These are phyloP conservation scores for Pilobolus umbonatus DNA, from an alignment of 192 early-diverging fungal species.

Conservation along the genomic window DNA sequence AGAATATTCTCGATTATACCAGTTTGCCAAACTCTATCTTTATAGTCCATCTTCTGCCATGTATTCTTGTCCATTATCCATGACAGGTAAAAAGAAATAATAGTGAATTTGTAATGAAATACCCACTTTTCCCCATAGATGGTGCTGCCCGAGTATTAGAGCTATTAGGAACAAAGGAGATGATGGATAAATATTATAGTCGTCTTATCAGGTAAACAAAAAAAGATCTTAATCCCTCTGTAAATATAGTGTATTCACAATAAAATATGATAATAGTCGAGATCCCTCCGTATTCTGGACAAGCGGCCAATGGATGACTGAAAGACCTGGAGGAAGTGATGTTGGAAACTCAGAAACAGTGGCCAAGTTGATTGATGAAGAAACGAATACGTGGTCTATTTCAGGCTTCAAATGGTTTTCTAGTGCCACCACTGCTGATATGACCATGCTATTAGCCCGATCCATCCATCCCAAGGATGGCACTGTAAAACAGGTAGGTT, in stretches of 20 bases:
- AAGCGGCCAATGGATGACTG: slow-evolving; percentile 77
- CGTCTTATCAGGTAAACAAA: slow-evolving; percentile 41
- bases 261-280: slow-evolving; percentile 29
- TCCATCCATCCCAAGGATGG: slow-evolving; percentile 42
- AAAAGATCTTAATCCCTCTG: neutral
- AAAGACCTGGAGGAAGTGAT: slow-evolving; percentile 65
- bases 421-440: slow-evolving; percentile 64
- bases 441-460: slow-evolving; percentile 63
- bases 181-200: slow-evolving; percentile 43
- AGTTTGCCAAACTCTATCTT: slow-evolving; percentile 66
- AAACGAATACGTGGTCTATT: slow-evolving; percentile 36
- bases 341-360: slow-evolving; percentile 60
- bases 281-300: slow-evolving; percentile 63
- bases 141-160: slow-evolving; percentile 64
- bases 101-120: neutral
- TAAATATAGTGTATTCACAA: neutral
- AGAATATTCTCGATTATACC: slow-evolving; percentile 49
- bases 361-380: slow-evolving; percentile 42
- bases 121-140: slow-evolving; percentile 33
- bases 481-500: slow-evolving; percentile 10
- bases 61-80: slow-evolving; percentile 67
- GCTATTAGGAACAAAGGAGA: slow-evolving; percentile 43
- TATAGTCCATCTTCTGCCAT: slow-evolving; percentile 49
- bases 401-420: slow-evolving; percentile 76
- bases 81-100: slow-evolving; percentile 47